These are phyloP conservation scores for Tillandsia leiboldiana DNA, from an alignment of 176 grass and related monocot genomes.

Conservation along the genomic window DNA sequence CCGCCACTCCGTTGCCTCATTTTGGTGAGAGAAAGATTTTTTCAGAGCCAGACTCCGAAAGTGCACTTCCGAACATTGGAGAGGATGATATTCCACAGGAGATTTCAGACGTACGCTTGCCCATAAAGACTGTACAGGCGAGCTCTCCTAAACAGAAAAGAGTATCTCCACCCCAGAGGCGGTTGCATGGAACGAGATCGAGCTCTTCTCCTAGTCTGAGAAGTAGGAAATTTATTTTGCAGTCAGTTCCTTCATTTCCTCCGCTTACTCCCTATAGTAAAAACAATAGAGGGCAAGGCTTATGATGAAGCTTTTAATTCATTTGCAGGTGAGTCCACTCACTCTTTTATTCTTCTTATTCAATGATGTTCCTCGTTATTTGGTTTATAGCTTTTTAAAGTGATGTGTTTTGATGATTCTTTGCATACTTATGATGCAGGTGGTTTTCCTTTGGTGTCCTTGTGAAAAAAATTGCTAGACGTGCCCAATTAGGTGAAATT, in stretches of 20 bases:
- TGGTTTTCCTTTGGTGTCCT: too few relatives aligned
- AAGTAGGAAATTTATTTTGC: slow-evolving; percentile 25
- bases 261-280: slow-evolving; percentile 27
- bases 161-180: slow-evolving; percentile 17
- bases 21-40: slow-evolving; percentile 15
- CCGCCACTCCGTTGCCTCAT: slow-evolving; percentile 9
- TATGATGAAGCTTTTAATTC: not conserved
- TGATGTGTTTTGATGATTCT: not conserved
- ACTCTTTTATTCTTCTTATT: not conserved
- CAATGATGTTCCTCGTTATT: not conserved
- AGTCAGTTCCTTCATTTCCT: slow-evolving; percentile 27
- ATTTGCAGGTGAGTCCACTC: not conserved
- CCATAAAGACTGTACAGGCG: slow-evolving; percentile 7
- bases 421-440: not conserved
- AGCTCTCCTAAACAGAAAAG: slow-evolving; percentile 26
- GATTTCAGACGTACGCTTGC: not conserved
- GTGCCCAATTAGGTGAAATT: too few relatives aligned
- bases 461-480: too few relatives aligned
- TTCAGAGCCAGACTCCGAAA: slow-evolving; percentile 2
- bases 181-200: not conserved
- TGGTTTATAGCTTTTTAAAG: not conserved
- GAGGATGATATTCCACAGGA: slow-evolving; percentile 7
- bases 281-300: slow-evolving; percentile 5
- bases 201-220: slow-evolving; percentile 16
- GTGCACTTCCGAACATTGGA: not conserved